Conservation (phyloP, 768 basidiomycete genomes). For the Russula abietina region DNA sequence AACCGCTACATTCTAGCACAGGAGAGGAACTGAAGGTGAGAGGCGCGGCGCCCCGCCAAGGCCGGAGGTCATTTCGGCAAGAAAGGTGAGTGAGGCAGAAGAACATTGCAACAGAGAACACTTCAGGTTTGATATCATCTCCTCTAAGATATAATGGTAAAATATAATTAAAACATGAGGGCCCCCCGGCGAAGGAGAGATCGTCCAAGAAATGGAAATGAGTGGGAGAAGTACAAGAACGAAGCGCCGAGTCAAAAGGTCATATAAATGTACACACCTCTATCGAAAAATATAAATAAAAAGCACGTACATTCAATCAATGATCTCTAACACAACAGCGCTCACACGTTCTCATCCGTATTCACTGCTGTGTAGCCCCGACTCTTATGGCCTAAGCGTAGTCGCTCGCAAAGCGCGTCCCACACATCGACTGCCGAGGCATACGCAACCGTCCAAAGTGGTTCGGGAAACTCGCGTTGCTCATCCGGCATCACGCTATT, state of each 20-base stretch:
- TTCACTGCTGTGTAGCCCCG: slow-evolving; percentile 67
- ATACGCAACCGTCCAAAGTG: slow-evolving; percentile 39
- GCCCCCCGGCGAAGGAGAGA: not conserved
- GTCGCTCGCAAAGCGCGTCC: slow-evolving; percentile 38
- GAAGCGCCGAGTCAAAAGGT: not conserved
- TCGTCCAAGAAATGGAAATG: not conserved
- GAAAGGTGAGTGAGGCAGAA: too few species aligned
- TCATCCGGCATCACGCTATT: slow-evolving; percentile 67
- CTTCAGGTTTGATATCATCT: not conserved
- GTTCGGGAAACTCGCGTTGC: slow-evolving; percentile 29
- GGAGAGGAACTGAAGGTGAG: too few species aligned
- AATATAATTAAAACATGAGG: not conserved
- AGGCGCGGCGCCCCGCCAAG: too few species aligned
- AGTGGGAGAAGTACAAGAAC: not conserved
- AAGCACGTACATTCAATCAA: not conserved
- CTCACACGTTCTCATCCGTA: slow-evolving; percentile 44
- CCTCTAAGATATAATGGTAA: not conserved
- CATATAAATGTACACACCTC: not conserved
- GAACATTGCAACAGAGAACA: too few species aligned
- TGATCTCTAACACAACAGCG: not conserved
- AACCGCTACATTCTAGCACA: too few species aligned
- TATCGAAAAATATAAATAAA: not conserved
- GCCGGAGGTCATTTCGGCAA: too few species aligned
- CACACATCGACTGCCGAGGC: slow-evolving; percentile 41
- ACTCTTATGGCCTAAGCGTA: slow-evolving; percentile 37